These are phyloP conservation scores for Thalassiosira exigua DNA, from an alignment of 352 stramenopile species.

Conservation along the genomic window DNA sequence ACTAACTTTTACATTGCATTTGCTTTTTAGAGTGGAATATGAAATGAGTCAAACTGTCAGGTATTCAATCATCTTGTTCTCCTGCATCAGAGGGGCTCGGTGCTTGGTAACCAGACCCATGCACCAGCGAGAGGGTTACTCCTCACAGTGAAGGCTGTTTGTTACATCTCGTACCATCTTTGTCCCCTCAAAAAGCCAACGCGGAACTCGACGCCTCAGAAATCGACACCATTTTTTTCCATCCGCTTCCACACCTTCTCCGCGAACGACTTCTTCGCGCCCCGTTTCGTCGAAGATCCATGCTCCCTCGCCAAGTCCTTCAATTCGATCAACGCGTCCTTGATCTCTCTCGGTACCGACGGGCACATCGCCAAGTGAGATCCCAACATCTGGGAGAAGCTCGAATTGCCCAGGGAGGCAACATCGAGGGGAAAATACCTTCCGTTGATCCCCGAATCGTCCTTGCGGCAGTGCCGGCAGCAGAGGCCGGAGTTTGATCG, in stretches of 20 bases:
- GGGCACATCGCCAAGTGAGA: conserved; percentile 4
- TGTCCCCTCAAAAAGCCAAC: too few relatives aligned
- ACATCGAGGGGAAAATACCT: conserved; percentile 13
- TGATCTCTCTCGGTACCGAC: background rate
- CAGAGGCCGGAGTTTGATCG: background rate
- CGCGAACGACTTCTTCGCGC: conserved; percentile 6
- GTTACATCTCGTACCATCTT: too few relatives aligned
- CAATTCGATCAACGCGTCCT: conserved; percentile 1
- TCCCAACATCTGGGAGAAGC: conserved; percentile 5
- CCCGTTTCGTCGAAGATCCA: background rate
- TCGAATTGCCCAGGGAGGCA: conserved; percentile 1
- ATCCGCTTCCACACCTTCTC: conserved; percentile 14
- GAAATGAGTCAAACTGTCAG: too few relatives aligned
- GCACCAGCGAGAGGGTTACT: too few relatives aligned
- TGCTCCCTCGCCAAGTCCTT: conserved; percentile 17
- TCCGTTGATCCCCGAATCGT: background rate
- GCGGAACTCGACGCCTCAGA: too few relatives aligned
- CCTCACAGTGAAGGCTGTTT: too few relatives aligned
- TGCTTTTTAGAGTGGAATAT: too few relatives aligned
- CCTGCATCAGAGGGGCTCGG: too few relatives aligned
- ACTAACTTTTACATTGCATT: too few relatives aligned
- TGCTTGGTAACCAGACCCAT: too few relatives aligned
- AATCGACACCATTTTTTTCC: too few relatives aligned
- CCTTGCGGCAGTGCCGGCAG: conserved; percentile 12
- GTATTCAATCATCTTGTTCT: too few relatives aligned